Evolutionary conservation across 192 early-diverging fungal genomes (phyloP).

Genomic region (Blastocladiella britannica): DNA sequence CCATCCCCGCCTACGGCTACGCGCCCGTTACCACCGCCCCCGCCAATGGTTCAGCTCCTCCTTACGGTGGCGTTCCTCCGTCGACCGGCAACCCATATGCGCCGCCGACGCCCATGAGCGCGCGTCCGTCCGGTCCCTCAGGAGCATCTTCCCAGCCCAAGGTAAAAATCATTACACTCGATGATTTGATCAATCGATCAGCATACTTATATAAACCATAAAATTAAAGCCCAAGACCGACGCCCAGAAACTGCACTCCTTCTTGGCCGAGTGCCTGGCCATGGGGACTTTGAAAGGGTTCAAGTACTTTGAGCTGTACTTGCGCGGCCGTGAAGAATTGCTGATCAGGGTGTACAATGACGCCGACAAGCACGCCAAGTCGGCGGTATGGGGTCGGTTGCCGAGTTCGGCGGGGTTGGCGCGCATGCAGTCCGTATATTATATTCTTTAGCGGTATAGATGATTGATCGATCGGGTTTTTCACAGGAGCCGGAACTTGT

Average conservation of each 20-base stretch:
- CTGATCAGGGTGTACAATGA: conserved; percentile 36
- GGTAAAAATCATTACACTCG: no score
- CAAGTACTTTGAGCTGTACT: conserved; percentile 37
- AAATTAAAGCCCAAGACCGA: neutral
- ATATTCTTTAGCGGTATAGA: conserved; percentile 3
- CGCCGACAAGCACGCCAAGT: conserved; percentile 5
- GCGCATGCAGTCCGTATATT: neutral
- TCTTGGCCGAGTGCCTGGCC: conserved; percentile 41
- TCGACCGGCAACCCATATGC: no score
- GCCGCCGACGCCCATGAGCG: no score
- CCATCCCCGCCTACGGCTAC: no score
- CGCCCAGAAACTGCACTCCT: conserved; percentile 18
- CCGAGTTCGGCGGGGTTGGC: neutral
- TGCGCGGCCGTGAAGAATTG: conserved; percentile 47
- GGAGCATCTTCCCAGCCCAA: no score
- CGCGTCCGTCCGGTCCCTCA: no score
- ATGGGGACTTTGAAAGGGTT: conserved; percentile 50
- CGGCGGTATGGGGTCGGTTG: conserved; percentile 5
- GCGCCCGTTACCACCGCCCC: no score
- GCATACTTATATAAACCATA: no score
- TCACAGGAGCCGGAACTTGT: neutral
- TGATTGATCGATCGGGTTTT: neutral
- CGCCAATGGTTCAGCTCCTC: no score
- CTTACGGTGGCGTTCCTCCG: no score
- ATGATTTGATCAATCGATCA: no score